These are phyloP conservation scores for Microthlaspi erraticum DNA, from an alignment of 345 rosid genomes.

Conservation along the genomic window DNA sequence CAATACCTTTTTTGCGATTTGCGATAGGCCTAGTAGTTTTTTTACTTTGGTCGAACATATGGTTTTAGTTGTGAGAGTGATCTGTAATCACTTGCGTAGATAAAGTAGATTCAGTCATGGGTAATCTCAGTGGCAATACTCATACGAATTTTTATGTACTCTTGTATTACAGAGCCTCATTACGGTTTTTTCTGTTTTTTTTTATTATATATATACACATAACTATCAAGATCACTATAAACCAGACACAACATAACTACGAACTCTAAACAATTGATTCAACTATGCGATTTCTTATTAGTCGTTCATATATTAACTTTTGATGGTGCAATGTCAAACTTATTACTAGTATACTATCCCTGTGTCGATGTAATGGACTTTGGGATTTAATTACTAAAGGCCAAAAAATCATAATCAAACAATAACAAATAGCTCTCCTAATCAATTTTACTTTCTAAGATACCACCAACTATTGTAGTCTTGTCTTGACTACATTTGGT, in stretches of 20 bases:
- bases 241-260: background rate
- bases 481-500: background rate
- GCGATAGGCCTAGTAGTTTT: background rate
- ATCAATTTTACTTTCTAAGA: background rate
- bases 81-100: constrained; percentile 24
- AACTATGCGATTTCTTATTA: background rate
- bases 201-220: background rate
- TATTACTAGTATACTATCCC: background rate
- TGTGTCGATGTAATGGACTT: background rate
- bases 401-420: too few relatives aligned
- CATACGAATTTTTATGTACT: constrained; percentile 14
- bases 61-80: constrained; percentile 25
- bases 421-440: background rate
- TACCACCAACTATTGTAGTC: background rate
- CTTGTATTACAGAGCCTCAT: constrained; percentile 9
- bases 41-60: constrained; percentile 15
- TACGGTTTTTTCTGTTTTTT: background rate
- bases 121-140: background rate
- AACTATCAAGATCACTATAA: background rate
- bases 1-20: constrained; percentile 8
- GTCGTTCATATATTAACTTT: background rate
- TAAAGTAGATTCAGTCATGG: constrained; percentile 10
- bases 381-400: background rate
- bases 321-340: background rate
- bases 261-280: background rate